These are phyloP conservation scores for Triglochin maritima DNA, from an alignment of 106 monocot species.

Conservation along the genomic window DNA sequence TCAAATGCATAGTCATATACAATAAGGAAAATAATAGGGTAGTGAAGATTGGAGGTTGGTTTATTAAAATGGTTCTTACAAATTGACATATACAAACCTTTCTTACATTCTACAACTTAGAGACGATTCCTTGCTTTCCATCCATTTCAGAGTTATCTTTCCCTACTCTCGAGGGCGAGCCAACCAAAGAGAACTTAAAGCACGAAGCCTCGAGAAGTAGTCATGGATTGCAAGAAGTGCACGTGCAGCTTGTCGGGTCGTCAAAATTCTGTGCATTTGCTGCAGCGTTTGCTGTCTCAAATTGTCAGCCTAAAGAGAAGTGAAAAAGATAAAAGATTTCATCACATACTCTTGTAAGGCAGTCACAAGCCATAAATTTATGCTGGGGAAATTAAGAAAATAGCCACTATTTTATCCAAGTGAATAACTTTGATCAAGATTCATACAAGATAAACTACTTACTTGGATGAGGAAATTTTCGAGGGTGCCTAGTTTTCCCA, in stretches of 20 bases:
- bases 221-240: constrained; percentile 33
- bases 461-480: constrained; percentile 87
- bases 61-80: constrained; percentile 1
- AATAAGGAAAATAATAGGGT: background rate
- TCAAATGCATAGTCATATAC: background rate
- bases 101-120: background rate
- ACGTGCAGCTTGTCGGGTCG: constrained; percentile 30
- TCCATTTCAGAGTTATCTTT: background rate
- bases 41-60: background rate
- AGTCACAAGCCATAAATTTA: background rate
- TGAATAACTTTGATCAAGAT: background rate
- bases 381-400: too few species aligned
- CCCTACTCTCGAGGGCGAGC: constrained; percentile 16
- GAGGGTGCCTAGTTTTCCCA: constrained; percentile 89
- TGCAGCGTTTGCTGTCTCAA: constrained; percentile 33
- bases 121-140: too few species aligned
- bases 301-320: constrained; percentile 22
- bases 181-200: constrained; percentile 28
- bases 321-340: constrained; percentile 2
- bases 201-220: constrained; percentile 35
- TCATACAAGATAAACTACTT: background rate
- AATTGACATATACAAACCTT: constrained; percentile 4
- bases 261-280: constrained; percentile 31
- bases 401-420: background rate
- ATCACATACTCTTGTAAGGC: too few species aligned